A percentile compares a stretch with the other conserved stretches of the same genome.
Evolutionary conservation across 345 rosid genomes (phyloP).

Genomic region (Syzygium grande): DNA sequence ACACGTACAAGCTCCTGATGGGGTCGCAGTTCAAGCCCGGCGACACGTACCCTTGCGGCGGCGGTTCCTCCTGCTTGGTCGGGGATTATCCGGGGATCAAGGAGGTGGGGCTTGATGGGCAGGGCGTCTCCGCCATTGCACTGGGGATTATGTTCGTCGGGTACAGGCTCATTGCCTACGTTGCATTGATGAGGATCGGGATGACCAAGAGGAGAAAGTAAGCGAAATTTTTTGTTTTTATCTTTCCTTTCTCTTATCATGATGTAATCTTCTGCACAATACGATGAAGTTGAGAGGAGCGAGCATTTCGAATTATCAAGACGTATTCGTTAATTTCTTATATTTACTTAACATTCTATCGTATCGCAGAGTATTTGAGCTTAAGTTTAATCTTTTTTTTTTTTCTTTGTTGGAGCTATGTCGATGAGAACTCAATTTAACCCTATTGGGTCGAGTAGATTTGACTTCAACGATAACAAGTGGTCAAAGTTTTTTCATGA

Average conservation of each 20-base stretch:
- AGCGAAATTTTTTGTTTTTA: too few relatives aligned
- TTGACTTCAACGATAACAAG: background rate
- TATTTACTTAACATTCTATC: background rate
- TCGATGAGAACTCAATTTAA: background rate
- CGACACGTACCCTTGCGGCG: slow-evolving; percentile 27
- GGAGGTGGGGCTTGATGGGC: slow-evolving; percentile 29
- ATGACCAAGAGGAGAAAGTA: slow-evolving; percentile 2
- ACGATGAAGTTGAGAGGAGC: background rate
- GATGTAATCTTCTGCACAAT: background rate
- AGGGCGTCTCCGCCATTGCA: slow-evolving; percentile 13
- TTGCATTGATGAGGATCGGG: slow-evolving; percentile 37
- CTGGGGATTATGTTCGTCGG: slow-evolving; percentile 32
- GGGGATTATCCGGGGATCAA: slow-evolving; percentile 33
- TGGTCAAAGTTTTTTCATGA: background rate
- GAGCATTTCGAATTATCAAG: too few relatives aligned
- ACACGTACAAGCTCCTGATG: slow-evolving; percentile 36
- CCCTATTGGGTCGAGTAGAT: background rate
- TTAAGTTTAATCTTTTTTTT: background rate
- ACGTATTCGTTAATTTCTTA: background rate
- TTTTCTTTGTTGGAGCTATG: background rate
- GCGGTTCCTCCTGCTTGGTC: slow-evolving; percentile 19
- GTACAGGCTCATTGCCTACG: slow-evolving; percentile 39
- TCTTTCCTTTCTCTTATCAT: background rate
- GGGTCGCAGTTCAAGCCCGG: slow-evolving; percentile 28
- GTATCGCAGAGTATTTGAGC: background rate